Percentiles rank a stretch among this genome's conserved stretches.
These are phyloP conservation scores for Carex littledalei DNA, from an alignment of 176 grass and related monocot species.

Conservation along the genomic window DNA sequence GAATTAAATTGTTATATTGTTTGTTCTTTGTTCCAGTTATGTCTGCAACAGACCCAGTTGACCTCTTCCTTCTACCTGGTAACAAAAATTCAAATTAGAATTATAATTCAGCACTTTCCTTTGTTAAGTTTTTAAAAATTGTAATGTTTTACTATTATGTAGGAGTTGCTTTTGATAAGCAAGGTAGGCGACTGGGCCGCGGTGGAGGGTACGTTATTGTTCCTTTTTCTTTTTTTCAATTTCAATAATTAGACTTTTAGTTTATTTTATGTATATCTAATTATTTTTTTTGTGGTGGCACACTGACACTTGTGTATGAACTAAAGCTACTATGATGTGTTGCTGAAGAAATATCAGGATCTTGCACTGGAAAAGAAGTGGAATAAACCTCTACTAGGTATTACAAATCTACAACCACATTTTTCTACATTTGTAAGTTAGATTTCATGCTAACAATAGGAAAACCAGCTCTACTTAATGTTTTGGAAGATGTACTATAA, in stretches of 20 bases:
- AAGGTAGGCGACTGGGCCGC: slow-evolving; percentile 74
- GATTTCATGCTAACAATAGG: neutral
- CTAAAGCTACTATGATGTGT: slow-evolving; percentile 83
- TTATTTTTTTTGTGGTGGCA: neutral
- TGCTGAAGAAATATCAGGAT: slow-evolving; percentile 76
- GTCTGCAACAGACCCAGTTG: slow-evolving; percentile 55
- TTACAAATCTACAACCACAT: neutral
- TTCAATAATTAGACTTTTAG: neutral
- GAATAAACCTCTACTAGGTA: slow-evolving; percentile 81
- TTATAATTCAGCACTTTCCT: neutral
- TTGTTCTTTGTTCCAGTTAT: slow-evolving; percentile 55
- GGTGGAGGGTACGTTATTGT: slow-evolving; percentile 72
- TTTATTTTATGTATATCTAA: neutral
- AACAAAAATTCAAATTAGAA: slow-evolving; percentile 14
- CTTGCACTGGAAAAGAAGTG: slow-evolving; percentile 70
- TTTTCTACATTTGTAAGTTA: neutral
- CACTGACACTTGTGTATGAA: neutral
- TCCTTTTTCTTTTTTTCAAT: neutral
- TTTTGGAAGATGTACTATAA: neutral
- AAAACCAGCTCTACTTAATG: neutral
- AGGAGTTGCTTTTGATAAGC: slow-evolving; percentile 92
- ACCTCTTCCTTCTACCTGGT: slow-evolving; percentile 81
- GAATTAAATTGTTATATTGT: neutral
- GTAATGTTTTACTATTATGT: slow-evolving; percentile 25
- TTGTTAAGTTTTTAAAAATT: neutral